Evolutionary conservation across 352 stramenopile genomes (phyloP).

Genomic region (Phytopythium helicoides): DNA sequence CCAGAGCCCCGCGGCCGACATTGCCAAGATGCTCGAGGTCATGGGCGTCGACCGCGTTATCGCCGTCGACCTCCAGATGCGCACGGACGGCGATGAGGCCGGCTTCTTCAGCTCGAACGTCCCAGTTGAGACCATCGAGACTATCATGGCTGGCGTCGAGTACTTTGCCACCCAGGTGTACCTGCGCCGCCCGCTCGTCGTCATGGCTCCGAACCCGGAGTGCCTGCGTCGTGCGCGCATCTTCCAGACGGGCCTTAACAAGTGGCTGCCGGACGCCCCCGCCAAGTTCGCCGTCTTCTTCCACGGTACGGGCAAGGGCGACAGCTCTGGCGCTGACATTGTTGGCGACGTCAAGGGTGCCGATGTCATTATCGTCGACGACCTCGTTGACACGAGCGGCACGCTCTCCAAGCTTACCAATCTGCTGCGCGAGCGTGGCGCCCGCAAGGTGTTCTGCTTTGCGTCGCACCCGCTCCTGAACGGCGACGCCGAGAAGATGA

Average conservation of each 20-base stretch:
- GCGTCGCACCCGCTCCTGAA: slow-evolving; percentile 90
- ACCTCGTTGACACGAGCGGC: slow-evolving; percentile 87
- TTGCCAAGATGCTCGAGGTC: slow-evolving; percentile 93
- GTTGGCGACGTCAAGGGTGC: slow-evolving; percentile 87
- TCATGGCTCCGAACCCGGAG: slow-evolving; percentile 89
- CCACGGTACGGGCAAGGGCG: slow-evolving; percentile 61
- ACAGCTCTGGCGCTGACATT: slow-evolving; percentile 76
- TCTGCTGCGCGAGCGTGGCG: slow-evolving; percentile 78
- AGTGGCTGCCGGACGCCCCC: slow-evolving; percentile 80
- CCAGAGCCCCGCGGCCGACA: slow-evolving; percentile 82
- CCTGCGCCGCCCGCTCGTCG: slow-evolving; percentile 73
- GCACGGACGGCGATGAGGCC: slow-evolving; percentile 84
- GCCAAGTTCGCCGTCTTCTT: slow-evolving; percentile 85
- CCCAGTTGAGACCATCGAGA: slow-evolving; percentile 92
- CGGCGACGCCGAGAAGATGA: slow-evolving; percentile 80
- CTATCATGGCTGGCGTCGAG: slow-evolving; percentile 88
- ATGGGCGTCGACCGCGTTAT: slow-evolving; percentile 95
- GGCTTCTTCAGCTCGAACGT: slow-evolving; percentile 91
- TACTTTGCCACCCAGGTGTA: slow-evolving; percentile 90
- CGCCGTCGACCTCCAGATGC: slow-evolving; percentile 92
- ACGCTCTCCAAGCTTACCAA: slow-evolving; percentile 84
- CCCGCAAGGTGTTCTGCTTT: slow-evolving; percentile 89
- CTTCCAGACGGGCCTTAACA: slow-evolving; percentile 86
- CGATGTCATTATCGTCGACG: slow-evolving; percentile 92
- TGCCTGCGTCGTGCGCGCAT: slow-evolving; percentile 81